Evolutionary conservation across 2,329 filamentous ascomycete genomes (phyloP).

Genomic region (Coleophoma cylindrospora): DNA sequence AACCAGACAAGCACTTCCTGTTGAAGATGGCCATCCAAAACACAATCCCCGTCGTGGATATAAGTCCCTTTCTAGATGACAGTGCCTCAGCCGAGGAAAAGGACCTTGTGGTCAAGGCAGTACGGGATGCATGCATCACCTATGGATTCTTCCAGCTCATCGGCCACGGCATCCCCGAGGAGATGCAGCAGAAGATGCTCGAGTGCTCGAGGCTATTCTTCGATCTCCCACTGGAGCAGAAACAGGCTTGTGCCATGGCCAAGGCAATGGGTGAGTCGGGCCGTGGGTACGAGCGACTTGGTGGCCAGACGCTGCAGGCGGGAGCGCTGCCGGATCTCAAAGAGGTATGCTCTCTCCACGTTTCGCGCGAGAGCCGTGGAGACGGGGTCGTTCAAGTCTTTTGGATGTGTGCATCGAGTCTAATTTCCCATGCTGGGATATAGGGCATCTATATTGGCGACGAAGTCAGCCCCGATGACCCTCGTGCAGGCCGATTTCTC

Average conservation of each 20-base stretch:
- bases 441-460: slow-evolving; percentile 31
- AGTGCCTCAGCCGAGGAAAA: background rate
- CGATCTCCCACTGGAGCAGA: slow-evolving; percentile 36
- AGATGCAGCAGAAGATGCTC: slow-evolving; percentile 33
- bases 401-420: background rate
- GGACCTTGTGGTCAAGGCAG: slow-evolving; percentile 24
- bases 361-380: background rate
- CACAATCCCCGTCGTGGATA: slow-evolving; percentile 7
- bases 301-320: slow-evolving; percentile 36
- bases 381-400: too few relatives aligned
- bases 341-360: slow-evolving; percentile 19
- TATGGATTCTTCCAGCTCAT: slow-evolving; percentile 48
- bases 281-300: slow-evolving; percentile 41
- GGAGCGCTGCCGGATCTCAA: slow-evolving; percentile 38
- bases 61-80: slow-evolving; percentile 4
- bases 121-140: slow-evolving; percentile 35
- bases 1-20: too few relatives aligned
- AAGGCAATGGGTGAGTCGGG: slow-evolving; percentile 30
- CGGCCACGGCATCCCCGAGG: slow-evolving; percentile 35
- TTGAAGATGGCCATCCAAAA: background rate
- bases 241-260: slow-evolving; percentile 32
- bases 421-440: background rate
- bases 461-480: slow-evolving; percentile 33
- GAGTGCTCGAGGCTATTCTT: slow-evolving; percentile 38
- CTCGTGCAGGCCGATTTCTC: slow-evolving; percentile 27